Base-by-base conservation (phyloP, 257 asterid genomes). In the Fraxinus quadrangulata region DNA sequence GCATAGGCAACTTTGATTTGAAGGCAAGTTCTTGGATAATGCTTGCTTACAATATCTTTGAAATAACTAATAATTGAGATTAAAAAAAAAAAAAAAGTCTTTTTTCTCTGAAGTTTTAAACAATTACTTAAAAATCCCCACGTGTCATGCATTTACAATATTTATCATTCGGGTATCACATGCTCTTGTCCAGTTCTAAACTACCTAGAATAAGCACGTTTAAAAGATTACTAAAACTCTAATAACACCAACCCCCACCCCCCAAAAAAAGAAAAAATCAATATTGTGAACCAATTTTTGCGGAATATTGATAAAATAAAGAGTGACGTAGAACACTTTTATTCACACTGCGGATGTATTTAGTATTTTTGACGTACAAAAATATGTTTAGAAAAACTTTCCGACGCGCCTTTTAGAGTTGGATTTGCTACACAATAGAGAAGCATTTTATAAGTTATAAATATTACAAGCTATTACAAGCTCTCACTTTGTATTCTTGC, bases 1-100 rank as follows among this genome's bases (percentile, higher is more conserved):
- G 17, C 71, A 31, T 75, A 74, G 71, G 78, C 11, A 73, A 69
- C 74, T 69, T 85, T 82, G 79, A 68, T 76, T 72, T 37, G 19
- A 4, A 71, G 59, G 30, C 56, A 39, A 71, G 33, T 47, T 71
- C 37, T 71, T 42, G 17, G 36, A 36, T 24, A 37, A 13, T 40
- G 10, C 30, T 71, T 21, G 11, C 11, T 71, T 6, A 16, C 26
- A 40, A 12, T 21, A 23, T 42, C 5, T 17, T 6, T 1, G 42
- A 21, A 31, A 6, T 37, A 7, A 37, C 11, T 10, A 4, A 71
- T 6, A 49, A 26, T 71, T 37, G 17, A 11, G 30, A 74, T 21
- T 28, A 1, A 30, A 30, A 30, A 0, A 0, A 30, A 31, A 31
- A 31, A 34, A 33, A 33, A 14, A 10, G 19, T 13, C 56, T 26